These are phyloP conservation scores for Apodospora peruviana DNA, from an alignment of 495 filamentous ascomycete species.

Conservation along the genomic window DNA sequence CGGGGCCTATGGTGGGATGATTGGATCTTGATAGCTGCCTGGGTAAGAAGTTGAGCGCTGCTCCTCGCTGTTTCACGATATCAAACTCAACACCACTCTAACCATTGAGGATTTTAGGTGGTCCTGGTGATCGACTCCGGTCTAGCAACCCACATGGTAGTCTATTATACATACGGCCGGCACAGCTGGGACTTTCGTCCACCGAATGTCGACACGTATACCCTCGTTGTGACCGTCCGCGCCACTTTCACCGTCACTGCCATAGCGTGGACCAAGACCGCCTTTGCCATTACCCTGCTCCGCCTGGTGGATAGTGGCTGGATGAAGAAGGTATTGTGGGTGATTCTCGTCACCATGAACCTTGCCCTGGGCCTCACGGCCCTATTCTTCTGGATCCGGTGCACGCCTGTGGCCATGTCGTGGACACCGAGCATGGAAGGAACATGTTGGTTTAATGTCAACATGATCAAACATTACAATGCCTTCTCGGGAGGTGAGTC, in stretches of 20 bases:
- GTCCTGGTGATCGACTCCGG: conserved; percentile 7
- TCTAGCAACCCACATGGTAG: conserved; percentile 8
- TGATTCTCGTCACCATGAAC: conserved; percentile 30
- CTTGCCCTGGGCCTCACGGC: conserved; percentile 24
- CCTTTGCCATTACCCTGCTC: conserved; percentile 30
- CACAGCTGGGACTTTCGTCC: conserved; percentile 21
- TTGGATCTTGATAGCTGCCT: conserved; percentile 22
- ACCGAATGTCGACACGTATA: background rate
- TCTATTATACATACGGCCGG: conserved; percentile 15
- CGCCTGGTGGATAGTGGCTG: conserved; percentile 27
- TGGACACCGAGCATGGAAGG: conserved; percentile 20
- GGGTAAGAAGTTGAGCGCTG: conserved; percentile 21
- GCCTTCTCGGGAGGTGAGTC: conserved; percentile 25
- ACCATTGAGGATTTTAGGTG: too few relatives aligned
- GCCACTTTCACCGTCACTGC: conserved; percentile 15
- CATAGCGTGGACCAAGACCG: conserved; percentile 24
- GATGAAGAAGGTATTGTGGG: conserved; percentile 7
- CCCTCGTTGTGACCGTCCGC: conserved; percentile 8
- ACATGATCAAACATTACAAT: conserved; percentile 20
- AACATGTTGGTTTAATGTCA: conserved; percentile 25
- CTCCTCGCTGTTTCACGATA: too few relatives aligned
- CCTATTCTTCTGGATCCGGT: conserved; percentile 28
- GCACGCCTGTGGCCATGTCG: conserved; percentile 23
- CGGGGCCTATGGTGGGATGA: conserved; percentile 27
- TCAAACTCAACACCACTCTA: too few relatives aligned